Conservation (phyloP, 352 stramenopile genomes). For the Phytophthora megakarya region DNA sequence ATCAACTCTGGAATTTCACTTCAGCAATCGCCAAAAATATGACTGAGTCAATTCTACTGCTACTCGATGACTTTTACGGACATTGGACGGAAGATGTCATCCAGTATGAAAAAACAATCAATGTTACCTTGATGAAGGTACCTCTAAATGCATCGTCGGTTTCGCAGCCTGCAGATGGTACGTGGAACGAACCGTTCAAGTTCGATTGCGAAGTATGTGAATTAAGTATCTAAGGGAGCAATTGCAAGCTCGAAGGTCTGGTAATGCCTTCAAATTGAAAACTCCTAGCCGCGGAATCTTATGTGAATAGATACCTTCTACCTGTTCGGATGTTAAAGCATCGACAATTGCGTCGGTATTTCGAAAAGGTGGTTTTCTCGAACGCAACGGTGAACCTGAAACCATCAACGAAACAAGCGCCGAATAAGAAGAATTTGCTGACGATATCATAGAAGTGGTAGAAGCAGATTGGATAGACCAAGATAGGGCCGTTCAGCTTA, state of each 20-base stretch:
- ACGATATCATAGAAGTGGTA: constrained; percentile 4
- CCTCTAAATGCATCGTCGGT: background rate
- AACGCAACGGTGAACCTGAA: no score
- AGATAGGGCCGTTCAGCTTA: constrained; percentile 2
- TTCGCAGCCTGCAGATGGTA: background rate
- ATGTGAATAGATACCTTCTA: no score
- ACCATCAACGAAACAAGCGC: no score
- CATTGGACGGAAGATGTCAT: background rate
- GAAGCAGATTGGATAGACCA: constrained; percentile 5
- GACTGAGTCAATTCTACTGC: background rate
- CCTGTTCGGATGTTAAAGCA: no score
- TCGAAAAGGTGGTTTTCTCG: no score
- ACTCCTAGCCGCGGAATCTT: no score
- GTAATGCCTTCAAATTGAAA: no score
- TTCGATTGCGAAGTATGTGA: background rate
- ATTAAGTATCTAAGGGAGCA: background rate
- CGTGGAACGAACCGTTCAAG: background rate
- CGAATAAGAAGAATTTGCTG: background rate
- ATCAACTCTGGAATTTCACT: background rate
- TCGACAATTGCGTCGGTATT: no score
- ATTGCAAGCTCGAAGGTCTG: no score
- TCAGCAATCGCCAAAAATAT: background rate
- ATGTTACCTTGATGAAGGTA: background rate
- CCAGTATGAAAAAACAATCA: background rate
- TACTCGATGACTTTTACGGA: background rate